These are phyloP conservation scores for Telopea speciosissima DNA, from an alignment of 177 flowering plant genomes.

Conservation along the genomic window DNA sequence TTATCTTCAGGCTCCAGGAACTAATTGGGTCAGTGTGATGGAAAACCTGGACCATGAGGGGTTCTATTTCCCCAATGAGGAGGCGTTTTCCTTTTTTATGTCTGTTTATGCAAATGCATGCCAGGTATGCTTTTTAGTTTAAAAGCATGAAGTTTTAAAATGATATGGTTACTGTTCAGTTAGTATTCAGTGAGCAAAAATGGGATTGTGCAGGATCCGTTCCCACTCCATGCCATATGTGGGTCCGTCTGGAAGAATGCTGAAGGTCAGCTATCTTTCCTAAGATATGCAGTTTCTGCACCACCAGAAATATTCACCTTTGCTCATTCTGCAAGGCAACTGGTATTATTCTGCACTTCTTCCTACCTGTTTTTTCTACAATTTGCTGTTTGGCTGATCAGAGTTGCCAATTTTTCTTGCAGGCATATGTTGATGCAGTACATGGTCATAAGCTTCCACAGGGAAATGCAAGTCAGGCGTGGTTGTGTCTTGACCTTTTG, in stretches of 20 bases:
- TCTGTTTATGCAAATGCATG: constrained; percentile 61
- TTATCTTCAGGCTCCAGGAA: constrained; percentile 67
- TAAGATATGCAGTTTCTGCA: constrained; percentile 74
- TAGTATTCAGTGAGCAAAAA: constrained; percentile 6
- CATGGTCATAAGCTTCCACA: constrained; percentile 47
- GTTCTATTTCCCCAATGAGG: constrained; percentile 66
- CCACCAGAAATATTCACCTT: constrained; percentile 82
- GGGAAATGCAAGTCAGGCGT: constrained; percentile 61
- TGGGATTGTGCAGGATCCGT: constrained; percentile 59
- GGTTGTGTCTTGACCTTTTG: constrained; percentile 82
- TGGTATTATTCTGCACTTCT: constrained; percentile 41
- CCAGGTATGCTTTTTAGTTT: constrained; percentile 41
- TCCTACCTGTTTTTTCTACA: neutral
- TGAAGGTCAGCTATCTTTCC: constrained; percentile 87
- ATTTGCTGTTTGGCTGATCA: constrained; percentile 4
- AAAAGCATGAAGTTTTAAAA: neutral
- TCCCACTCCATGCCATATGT: constrained; percentile 86
- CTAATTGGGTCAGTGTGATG: constrained; percentile 67
- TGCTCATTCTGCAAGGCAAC: constrained; percentile 59
- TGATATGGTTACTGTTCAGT: neutral
- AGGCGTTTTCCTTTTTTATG: constrained; percentile 75
- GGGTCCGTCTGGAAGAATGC: constrained; percentile 85
- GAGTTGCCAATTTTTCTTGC: constrained; percentile 18
- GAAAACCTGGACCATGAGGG: constrained; percentile 93
- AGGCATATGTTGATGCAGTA: constrained; percentile 56